Evolutionary conservation across 345 rosid species (phyloP).

Genomic region (Lumnitzera racemosa): DNA sequence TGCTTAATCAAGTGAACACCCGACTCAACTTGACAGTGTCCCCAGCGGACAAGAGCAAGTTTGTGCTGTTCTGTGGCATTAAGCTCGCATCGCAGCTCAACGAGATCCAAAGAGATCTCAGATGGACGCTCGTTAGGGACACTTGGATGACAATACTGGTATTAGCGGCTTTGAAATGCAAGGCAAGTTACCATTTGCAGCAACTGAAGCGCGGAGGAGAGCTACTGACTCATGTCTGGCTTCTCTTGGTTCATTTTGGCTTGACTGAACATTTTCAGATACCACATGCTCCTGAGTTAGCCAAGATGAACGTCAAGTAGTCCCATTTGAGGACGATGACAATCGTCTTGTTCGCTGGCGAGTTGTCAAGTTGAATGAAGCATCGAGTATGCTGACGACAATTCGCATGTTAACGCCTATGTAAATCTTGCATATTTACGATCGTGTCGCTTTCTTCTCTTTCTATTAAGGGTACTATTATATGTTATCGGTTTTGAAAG

Average conservation of each 20-base stretch:
- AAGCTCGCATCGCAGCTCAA: conserved; percentile 8
- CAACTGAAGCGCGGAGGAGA: conserved; percentile 54
- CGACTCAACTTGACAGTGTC: conserved; percentile 7
- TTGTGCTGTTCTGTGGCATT: conserved; percentile 21
- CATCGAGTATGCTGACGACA: too few species aligned
- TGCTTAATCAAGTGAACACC: conserved; percentile 10
- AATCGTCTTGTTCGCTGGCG: too few species aligned
- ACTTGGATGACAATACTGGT: conserved; percentile 22
- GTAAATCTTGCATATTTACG: too few species aligned
- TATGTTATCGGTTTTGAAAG: too few species aligned
- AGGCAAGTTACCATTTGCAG: conserved; percentile 25
- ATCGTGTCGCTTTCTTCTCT: too few species aligned
- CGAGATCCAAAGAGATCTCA: neutral
- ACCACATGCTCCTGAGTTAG: too few species aligned
- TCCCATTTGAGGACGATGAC: too few species aligned
- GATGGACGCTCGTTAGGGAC: too few species aligned
- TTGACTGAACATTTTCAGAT: conserved; percentile 43
- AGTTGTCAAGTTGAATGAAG: too few species aligned
- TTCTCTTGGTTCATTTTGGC: conserved; percentile 47
- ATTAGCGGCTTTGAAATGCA: conserved; percentile 11
- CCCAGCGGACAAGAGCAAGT: conserved; percentile 24
- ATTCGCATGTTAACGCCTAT: too few species aligned
- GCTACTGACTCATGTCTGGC: conserved; percentile 45
- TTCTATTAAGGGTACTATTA: too few species aligned
- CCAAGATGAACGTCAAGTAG: too few species aligned